Evolutionary conservation across 768 basidiomycete genomes (phyloP), one percentile per base, ranked within the genome.

Genomic region (Mycena belliarum): DNA sequence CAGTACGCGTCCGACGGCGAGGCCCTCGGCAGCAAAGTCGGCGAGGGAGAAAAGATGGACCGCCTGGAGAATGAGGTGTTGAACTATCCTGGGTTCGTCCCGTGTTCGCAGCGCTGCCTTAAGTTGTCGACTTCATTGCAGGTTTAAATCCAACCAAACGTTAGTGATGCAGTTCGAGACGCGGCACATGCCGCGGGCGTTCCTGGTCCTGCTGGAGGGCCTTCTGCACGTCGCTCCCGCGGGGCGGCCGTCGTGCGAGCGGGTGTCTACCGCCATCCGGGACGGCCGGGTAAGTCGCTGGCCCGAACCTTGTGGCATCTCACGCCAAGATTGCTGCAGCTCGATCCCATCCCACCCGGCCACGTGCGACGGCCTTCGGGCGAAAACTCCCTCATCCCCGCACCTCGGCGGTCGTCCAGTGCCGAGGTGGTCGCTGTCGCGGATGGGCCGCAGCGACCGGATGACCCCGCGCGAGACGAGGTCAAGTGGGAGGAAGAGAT

Each of bases 51-150:
- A 15, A 89, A 89, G 65, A 79, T 91, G 75, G 80, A 84, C 38
- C 75, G 73, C 43, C 73, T 98, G 35, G 88, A 92, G 65, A 77
- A 76, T 47, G 92, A 95, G 67, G 89, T 97, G 11, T 57, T 82
- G 56, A 65, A 70, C 4, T 98, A 96, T 74, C 73, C 80, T 44
- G 95, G 95, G 85, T 93, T 61, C 9, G 48, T 50, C 10, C 40
- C n/a, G n/a, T n/a, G n/a, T n/a, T n/a, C n/a, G n/a, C n/a, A n/a
- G n/a, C n/a, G n/a, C n/a, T n/a, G n/a, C n/a, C n/a, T n/a, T n/a
- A n/a, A n/a, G n/a, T n/a, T n/a, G n/a, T n/a, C 24, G 21, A 52
- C 35, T 25, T 52, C 35, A 32, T 35, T 46, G 16, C 49, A 82
- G 81, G 8, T 82, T 82, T 71, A 82, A 79, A 63, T 80, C 83